Conservation (phyloP, 2,329 filamentous ascomycete species). For the Chrysoporthe deuterocubensis region DNA sequence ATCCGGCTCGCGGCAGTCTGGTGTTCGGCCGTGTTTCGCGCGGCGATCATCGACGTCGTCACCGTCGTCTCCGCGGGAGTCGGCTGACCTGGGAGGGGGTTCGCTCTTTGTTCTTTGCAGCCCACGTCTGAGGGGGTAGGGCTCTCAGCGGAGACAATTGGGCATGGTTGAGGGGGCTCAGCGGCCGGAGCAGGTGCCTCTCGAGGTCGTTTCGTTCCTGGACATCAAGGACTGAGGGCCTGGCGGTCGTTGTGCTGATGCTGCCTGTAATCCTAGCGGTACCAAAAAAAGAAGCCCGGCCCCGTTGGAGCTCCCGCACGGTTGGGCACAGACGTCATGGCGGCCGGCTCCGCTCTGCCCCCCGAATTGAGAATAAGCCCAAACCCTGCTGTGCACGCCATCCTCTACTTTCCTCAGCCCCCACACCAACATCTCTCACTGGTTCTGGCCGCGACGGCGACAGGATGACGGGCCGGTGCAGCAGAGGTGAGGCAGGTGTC, state of each 20-base stretch:
- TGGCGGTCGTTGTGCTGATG: neutral
- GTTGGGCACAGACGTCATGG: slow-evolving; percentile 12
- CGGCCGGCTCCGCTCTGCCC: neutral
- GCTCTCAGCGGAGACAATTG: neutral
- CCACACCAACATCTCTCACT: neutral
- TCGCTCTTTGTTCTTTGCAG: neutral
- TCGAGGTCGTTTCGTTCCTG: neutral
- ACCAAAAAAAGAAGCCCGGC: slow-evolving; percentile 12
- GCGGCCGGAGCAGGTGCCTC: neutral
- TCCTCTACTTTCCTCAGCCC: neutral
- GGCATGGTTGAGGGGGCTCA: neutral
- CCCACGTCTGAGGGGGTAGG: neutral
- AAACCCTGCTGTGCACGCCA: neutral
- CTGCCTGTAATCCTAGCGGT: neutral
- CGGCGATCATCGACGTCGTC: slow-evolving; percentile 5
- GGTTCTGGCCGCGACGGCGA: too few relatives aligned
- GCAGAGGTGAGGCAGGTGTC: too few relatives aligned
- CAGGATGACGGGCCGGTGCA: too few relatives aligned
- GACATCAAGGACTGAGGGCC: too few relatives aligned
- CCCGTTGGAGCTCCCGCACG: slow-evolving; percentile 5
- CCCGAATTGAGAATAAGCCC: neutral
- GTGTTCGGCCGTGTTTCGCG: neutral
- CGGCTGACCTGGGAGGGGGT: neutral
- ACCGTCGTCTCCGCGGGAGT: neutral
- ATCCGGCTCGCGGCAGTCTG: neutral